Conservation (phyloP, 305 asterid species). For the Solanum hybrid region DNA sequence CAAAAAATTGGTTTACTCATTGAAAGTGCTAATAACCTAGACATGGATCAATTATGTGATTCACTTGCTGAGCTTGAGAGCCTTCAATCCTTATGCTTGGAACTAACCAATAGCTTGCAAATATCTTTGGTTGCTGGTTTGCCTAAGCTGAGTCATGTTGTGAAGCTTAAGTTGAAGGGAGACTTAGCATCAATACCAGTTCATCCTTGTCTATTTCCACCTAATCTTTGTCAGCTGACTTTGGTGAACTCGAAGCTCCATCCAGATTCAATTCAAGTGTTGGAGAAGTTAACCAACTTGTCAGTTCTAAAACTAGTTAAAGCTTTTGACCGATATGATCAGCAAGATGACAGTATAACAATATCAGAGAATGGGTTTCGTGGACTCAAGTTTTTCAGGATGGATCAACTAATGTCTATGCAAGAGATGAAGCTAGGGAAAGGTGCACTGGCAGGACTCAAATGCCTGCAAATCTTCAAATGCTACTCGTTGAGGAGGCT, state of each 20-base stretch:
- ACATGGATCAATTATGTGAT: neutral
- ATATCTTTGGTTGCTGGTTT: neutral
- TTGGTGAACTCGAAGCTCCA: neutral
- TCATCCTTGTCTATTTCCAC: neutral
- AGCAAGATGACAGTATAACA: neutral
- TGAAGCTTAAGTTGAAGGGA: neutral
- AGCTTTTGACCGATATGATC: neutral
- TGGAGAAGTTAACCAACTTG: neutral
- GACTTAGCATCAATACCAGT: neutral
- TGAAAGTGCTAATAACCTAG: neutral
- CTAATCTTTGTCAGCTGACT: neutral
- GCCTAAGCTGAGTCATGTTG: neutral
- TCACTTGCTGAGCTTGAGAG: conserved; percentile 6
- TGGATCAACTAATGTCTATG: neutral
- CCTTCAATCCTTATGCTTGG: conserved; percentile 1
- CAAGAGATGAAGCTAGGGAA: neutral
- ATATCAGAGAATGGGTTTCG: neutral
- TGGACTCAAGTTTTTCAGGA: neutral
- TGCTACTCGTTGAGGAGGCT: neutral
- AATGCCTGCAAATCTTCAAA: neutral
- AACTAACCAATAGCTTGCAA: neutral
- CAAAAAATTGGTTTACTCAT: conserved; percentile 3
- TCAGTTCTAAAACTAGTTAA: neutral
- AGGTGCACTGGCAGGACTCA: neutral
- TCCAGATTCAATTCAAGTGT: neutral